phyloP scores from a whole-genome alignment of 768 basidiomycete genomes.

The Exidia glandulosa region DNA sequence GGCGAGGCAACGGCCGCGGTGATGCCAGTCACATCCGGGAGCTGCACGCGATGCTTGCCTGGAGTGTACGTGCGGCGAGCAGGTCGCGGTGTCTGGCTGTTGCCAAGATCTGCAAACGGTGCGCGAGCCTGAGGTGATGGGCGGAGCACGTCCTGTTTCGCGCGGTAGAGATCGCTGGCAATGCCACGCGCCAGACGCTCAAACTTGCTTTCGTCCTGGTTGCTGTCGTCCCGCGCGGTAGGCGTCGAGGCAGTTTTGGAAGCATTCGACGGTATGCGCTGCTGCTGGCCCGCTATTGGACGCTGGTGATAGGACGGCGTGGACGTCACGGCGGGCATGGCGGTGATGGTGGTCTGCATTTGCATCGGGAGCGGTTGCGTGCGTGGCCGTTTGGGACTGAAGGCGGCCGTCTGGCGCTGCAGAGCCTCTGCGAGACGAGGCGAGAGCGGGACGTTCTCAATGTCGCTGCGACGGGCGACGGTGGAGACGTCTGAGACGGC shows the following conservation, averaged over 20 bases:
- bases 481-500: conserved; percentile 29
- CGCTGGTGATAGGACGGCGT: background rate
- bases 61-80: conserved; percentile 7
- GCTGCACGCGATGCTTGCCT: conserved; percentile 34
- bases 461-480: conserved; percentile 34
- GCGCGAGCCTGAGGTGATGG: conserved; percentile 9
- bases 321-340: conserved; percentile 2
- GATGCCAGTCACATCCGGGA: conserved; percentile 78
- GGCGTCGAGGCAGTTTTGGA: background rate
- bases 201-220: conserved; percentile 45
- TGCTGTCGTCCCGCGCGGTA: background rate
- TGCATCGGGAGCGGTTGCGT: conserved; percentile 20
- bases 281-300: background rate
- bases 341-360: conserved; percentile 1
- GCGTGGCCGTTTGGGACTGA: conserved; percentile 69
- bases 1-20: conserved; percentile 72
- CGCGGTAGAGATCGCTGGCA: conserved; percentile 38
- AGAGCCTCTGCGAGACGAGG: conserved; percentile 65
- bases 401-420: conserved; percentile 40
- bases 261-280: background rate
- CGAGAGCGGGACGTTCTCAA: conserved; percentile 26
- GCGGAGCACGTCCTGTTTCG: conserved; percentile 18
- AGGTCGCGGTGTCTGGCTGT: conserved; percentile 4
- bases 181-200: conserved; percentile 48
- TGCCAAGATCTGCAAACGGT: conserved; percentile 28